A percentile compares a stretch with the other conserved stretches of the same genome.
These are phyloP conservation scores for Pleurotus tuber-regium DNA, from an alignment of 768 basidiomycete species.

Conservation along the genomic window DNA sequence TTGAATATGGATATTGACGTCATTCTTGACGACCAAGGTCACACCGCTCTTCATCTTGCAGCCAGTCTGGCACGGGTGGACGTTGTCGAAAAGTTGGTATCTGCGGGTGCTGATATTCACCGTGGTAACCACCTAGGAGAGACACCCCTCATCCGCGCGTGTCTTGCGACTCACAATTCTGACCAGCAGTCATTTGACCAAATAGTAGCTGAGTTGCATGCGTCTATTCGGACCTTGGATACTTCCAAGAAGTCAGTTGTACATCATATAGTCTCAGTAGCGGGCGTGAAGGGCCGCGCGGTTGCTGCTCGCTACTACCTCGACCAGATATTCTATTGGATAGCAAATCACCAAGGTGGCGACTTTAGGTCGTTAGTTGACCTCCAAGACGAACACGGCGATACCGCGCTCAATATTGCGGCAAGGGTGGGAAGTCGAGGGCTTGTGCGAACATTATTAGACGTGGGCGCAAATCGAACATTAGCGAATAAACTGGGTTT, in stretches of 20 bases:
- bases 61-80: slow-evolving; percentile 76
- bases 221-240: slow-evolving; percentile 86
- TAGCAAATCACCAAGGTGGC: slow-evolving; percentile 73
- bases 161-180: slow-evolving; percentile 83
- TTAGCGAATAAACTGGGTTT: slow-evolving; percentile 92
- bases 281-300: slow-evolving; percentile 88
- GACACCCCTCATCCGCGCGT: slow-evolving; percentile 90
- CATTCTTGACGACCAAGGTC: slow-evolving; percentile 92
- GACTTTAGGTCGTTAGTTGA: slow-evolving; percentile 83
- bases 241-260: slow-evolving; percentile 81
- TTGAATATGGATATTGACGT: slow-evolving; percentile 64
- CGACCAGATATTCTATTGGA: slow-evolving; percentile 83
- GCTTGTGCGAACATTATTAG: slow-evolving; percentile 81
- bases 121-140: slow-evolving; percentile 94
- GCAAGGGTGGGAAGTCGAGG: slow-evolving; percentile 90
- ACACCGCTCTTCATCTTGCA: slow-evolving; percentile 92
- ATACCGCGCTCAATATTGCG: slow-evolving; percentile 94
- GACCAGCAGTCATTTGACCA: slow-evolving; percentile 73
- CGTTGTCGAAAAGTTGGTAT: slow-evolving; percentile 68
- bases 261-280: slow-evolving; percentile 89
- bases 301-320: slow-evolving; percentile 87
- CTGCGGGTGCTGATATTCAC: slow-evolving; percentile 80
- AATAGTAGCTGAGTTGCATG: slow-evolving; percentile 61
- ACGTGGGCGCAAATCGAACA: slow-evolving; percentile 89
- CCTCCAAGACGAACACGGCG: slow-evolving; percentile 91